These are phyloP conservation scores for Plectosphaerella plurivora DNA, from an alignment of 2,329 filamentous ascomycete genomes.

Conservation along the genomic window DNA sequence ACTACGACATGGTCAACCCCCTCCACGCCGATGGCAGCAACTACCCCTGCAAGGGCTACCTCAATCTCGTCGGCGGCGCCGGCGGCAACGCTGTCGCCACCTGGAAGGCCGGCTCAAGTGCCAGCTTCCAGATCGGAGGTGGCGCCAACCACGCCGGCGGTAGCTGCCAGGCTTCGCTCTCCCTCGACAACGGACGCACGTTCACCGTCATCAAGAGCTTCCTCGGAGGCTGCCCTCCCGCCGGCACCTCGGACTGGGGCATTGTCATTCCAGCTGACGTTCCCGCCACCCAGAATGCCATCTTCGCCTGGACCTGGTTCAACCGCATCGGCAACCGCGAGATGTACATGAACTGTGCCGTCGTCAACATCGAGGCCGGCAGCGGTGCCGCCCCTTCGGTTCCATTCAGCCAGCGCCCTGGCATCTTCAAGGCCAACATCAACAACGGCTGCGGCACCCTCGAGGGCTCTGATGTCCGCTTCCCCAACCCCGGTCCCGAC, in stretches of 20 bases:
- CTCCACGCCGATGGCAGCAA: conserved; percentile 49
- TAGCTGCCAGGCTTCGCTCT: conserved; percentile 71
- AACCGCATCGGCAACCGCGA: conserved; percentile 71
- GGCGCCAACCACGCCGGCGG: conserved; percentile 63
- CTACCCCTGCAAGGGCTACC: conserved; percentile 56
- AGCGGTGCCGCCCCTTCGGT: conserved; percentile 28
- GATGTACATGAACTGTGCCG: conserved; percentile 74
- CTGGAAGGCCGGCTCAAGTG: conserved; percentile 53
- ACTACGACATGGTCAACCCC: conserved; percentile 52
- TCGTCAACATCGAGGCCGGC: conserved; percentile 46
- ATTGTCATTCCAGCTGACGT: conserved; percentile 64
- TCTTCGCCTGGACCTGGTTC: conserved; percentile 70
- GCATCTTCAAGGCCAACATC: conserved; percentile 69
- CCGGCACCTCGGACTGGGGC: conserved; percentile 41
- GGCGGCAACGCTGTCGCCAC: conserved; percentile 50
- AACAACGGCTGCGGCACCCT: conserved; percentile 53
- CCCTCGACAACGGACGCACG: conserved; percentile 64
- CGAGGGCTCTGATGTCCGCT: conserved; percentile 55
- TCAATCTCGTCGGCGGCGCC: conserved; percentile 38
- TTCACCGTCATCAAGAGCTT: conserved; percentile 65
- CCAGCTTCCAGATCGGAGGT: conserved; percentile 58
- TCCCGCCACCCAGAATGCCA: conserved; percentile 39
- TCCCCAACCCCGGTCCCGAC: conserved; percentile 61
- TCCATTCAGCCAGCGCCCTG: conserved; percentile 42
- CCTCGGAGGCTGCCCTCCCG: conserved; percentile 47